A percentile compares a stretch with the other conserved stretches of the same genome.
Conservation (phyloP, 352 stramenopile genomes). For the Pythium phragmitis region DNA sequence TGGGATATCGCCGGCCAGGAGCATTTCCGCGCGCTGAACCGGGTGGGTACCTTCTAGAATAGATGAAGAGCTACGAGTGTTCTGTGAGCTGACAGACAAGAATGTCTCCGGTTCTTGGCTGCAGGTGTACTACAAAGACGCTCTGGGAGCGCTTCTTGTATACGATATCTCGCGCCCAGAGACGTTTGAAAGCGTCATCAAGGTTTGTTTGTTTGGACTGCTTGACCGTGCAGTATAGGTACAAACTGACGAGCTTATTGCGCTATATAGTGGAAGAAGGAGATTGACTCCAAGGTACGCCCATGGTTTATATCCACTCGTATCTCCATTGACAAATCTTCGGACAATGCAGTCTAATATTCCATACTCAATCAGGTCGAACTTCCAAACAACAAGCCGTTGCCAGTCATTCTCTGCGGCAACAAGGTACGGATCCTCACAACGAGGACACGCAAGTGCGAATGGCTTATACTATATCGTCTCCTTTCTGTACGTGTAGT, state of each 20-base stretch:
- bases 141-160: conserved; percentile 88
- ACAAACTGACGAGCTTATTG: background rate
- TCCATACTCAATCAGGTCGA: conserved; percentile 37
- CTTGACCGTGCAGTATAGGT: background rate
- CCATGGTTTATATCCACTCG: background rate
- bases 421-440: conserved; percentile 78
- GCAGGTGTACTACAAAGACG: conserved; percentile 93
- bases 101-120: background rate
- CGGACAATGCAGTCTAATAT: conserved; percentile 5
- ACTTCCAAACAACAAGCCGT: conserved; percentile 87
- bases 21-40: conserved; percentile 92
- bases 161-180: conserved; percentile 92
- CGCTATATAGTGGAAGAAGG: conserved; percentile 86
- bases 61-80: background rate
- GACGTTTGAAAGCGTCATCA: conserved; percentile 89
- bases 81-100: background rate
- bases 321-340: background rate
- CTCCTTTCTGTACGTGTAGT: conserved; percentile 30
- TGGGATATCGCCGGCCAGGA: conserved; percentile 95
- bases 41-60: conserved; percentile 33
- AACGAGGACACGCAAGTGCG: background rate
- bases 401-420: conserved; percentile 91
- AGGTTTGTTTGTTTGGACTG: conserved; percentile 34
- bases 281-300: conserved; percentile 90
- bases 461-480: background rate